Evolutionary conservation across 2,329 filamentous ascomycete species (phyloP), one percentile per base, ranked within the genome.

Genomic region (Talaromyces sp.): DNA sequence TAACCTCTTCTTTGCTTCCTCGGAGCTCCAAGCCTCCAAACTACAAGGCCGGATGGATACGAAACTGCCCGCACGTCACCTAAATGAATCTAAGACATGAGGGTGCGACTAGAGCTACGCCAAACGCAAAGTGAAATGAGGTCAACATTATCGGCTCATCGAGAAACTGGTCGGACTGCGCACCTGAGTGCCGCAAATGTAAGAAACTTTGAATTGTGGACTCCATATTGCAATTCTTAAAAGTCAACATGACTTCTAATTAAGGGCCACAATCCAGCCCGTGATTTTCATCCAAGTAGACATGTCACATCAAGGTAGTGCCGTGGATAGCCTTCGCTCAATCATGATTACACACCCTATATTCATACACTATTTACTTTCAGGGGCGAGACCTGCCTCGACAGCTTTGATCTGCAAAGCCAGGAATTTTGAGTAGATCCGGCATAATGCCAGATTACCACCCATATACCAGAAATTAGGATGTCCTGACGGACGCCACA

Each of bases 391-490:
- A 0, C 79, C 79, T 58, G 71, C 71, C 64, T 81, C 77, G 16
- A 75, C 66, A 1, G 76, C 81, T 67, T 80, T 81, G 60, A 83
- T 83, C 67, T 82, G 80, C 63, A 84, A 68, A 1, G 81, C 81
- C 64, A 84, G 65, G 59, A 79, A 70, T 60, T 79, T 81, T 0
- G 86, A 88, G 67, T 81, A 88, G 48, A 84, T 85, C 16, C 86
- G 78, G 63, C 84, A 87, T 58, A 88, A 72, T 0, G 85, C 85
- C 40, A 89, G 69, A 65, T 88, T 89, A 0, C 87, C 87, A 0
- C 85, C 86, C 66, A 87, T 85, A 66, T 85, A 85, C 86, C 86
- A 89, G 64, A 89, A 85, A 0, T 86, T 85, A 0, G 84, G 84
- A 61, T 88, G 85, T 0, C 86, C 86, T 23, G 81, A 87, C 18